Base-by-base conservation (phyloP, 164 flowering plant species). In the Chimonanthus salicifolius region DNA sequence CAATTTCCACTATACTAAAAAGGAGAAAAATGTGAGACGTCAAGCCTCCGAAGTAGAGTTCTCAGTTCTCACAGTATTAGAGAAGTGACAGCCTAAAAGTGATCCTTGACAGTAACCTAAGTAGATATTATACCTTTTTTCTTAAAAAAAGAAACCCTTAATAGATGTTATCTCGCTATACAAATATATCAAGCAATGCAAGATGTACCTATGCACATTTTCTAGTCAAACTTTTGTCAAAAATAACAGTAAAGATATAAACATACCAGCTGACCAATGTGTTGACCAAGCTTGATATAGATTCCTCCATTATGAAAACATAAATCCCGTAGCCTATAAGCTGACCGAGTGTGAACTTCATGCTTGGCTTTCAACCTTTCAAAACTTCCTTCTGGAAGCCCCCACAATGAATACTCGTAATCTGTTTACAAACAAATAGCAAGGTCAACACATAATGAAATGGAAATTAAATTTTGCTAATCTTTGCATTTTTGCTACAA, bases 281-380 rank as follows among this genome's bases (percentile, higher is more conserved):
- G 98, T 74, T 95, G 99, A 62, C 99, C 99, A 73, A 95, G 92
- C 83, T 95, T 95, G 72, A 95, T 95, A 76, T 95, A 95, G 54
- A 95, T 88, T 75, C 99, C 99, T 71, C 99, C 99, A 86, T 95
- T 95, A 80, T 69, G 89, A 75, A 93, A 95, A 79, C 97, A 95
- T 58, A 95, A 74, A 49, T 95, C 98, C 72, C 83, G 89, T 80
- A 95, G 94, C 76, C 83, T 92, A 51, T 21, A 85, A 4, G 99
- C 98, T 72, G 88, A 84, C 71, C 99, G 84, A 11, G 83, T 75
- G 78, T 95, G 98, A 80, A 89, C 97, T 82, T 93, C 94, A 71
- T 85, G 97, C 69, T 90, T 95, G 70, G 78, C 84, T 81, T 54
- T 86, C 64, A 72, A 49, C 78, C 86, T 86, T 78, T 95, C 98